Base-by-base conservation (phyloP, 257 asterid genomes). In the Penstemon newberryi region DNA sequence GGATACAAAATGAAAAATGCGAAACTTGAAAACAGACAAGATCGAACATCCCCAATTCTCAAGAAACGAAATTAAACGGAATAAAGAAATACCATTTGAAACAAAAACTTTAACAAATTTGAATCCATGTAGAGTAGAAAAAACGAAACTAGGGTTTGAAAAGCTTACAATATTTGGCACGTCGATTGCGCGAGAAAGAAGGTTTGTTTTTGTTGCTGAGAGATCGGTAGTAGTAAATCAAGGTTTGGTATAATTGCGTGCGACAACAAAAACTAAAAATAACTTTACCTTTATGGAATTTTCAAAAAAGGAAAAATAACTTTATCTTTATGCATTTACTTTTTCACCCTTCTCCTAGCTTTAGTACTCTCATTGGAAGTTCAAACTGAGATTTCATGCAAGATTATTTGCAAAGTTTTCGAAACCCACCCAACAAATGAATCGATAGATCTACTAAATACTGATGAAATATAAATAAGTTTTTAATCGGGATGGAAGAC, bases 141-240 rank as follows among this genome's bases (percentile, higher is more conserved):
- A 43, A 53, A 56, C 39, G 67, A 67, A 75, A 41, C 71, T 78
- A 80, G 84, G 81, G 81, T 80, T 82, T 65, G 78, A 66, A 71
- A 77, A 60, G 75, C 81, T 78, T 65, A 73, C 84, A 60, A 57
- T 74, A 62, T 33, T 45, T 52, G 76, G 63, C 69, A 56, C 60
- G 63, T 68, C 56, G 74, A 72, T 64, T 47, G 70, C 46, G 73
- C 41, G 66, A 38, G 72, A 42, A 50, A 52, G 54, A 43, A 70
- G 55, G 71, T 60, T 56, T 63, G 4, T 63, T 71, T 41, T 76
- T 53, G 57, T 45, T 67, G 66, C 49, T 15, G 62, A 57, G 70
- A 81, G 78, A 76, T 75, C 70, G 78, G 56, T 49, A 41, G 12
- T n/a, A 46, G 67, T 25, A 25, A 25, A 25, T 25, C 33, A 39